These are phyloP conservation scores for Populus tremula DNA, from an alignment of 345 rosid genomes.

Conservation along the genomic window DNA sequence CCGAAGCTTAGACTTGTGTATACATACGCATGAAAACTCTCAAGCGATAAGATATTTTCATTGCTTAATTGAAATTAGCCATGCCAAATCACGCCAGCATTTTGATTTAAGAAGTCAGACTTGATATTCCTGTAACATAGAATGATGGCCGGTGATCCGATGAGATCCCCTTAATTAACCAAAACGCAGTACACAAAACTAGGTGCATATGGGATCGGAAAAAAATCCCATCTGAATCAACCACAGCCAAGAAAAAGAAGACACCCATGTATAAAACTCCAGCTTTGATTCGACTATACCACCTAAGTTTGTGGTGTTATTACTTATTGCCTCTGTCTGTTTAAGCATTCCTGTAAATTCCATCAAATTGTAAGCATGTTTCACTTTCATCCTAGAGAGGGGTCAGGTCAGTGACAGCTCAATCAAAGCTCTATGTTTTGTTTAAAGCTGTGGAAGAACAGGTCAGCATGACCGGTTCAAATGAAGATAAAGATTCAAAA, in stretches of 20 bases:
- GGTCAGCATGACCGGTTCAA: too few relatives aligned
- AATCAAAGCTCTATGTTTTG: conserved; percentile 15
- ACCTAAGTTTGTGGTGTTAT: conserved; percentile 18
- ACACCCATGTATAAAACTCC: conserved; percentile 20
- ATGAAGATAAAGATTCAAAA: too few relatives aligned
- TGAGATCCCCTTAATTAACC: neutral
- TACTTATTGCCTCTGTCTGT: conserved; percentile 25
- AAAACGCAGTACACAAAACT: neutral
- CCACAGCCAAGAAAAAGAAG: conserved; percentile 6
- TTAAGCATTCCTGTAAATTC: conserved; percentile 18
- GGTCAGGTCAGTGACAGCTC: conserved; percentile 28
- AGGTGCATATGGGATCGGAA: neutral
- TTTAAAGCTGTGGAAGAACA: too few relatives aligned
- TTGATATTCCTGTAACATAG: too few relatives aligned
- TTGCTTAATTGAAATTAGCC: neutral
- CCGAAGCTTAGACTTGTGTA: neutral
- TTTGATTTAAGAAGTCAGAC: neutral
- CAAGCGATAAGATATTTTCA: neutral
- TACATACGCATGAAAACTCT: too few relatives aligned
- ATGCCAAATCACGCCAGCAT: neutral
- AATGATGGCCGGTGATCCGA: neutral
- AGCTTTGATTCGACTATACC: conserved; percentile 19
- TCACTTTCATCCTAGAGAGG: conserved; percentile 14
- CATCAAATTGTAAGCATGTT: conserved; percentile 15
- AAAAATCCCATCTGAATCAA: neutral